Percentiles rank a stretch among this genome's conserved stretches.
phyloP scores from a whole-genome alignment of 257 asterid species.

The Cordia subcordata region DNA sequence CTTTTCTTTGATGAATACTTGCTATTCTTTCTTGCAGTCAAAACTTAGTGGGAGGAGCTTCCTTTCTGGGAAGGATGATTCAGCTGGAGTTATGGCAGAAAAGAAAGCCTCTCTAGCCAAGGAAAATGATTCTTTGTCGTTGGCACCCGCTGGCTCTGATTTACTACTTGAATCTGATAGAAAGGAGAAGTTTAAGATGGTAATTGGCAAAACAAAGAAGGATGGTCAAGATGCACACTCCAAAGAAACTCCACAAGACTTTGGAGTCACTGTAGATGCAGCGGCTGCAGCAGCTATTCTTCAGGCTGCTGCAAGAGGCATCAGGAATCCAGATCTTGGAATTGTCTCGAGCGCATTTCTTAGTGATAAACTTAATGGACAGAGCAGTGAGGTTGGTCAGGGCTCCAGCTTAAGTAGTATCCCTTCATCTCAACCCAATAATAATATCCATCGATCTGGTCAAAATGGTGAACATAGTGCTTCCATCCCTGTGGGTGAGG shows the following conservation, averaged over 20 bases:
- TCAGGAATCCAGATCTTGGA: constrained; percentile 45
- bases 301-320: constrained; percentile 84
- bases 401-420: constrained; percentile 13
- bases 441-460: constrained; percentile 16
- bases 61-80: constrained; percentile 39
- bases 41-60: constrained; percentile 43
- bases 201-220: constrained; percentile 72
- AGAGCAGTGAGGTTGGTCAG: constrained; percentile 27
- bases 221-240: constrained; percentile 46
- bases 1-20: not conserved
- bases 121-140: constrained; percentile 34
- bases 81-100: constrained; percentile 27
- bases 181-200: constrained; percentile 92
- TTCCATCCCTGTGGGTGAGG: constrained; percentile 17
- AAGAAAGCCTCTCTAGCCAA: constrained; percentile 28
- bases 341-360: constrained; percentile 25
- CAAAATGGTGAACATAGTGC: constrained; percentile 14
- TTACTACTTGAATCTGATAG: constrained; percentile 58
- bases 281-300: constrained; percentile 86
- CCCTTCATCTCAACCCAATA: constrained; percentile 5
- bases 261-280: constrained; percentile 57
- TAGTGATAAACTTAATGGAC: constrained; percentile 21
- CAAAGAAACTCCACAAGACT: constrained; percentile 38
- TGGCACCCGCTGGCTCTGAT: constrained; percentile 34
- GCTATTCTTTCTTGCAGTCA: constrained; percentile 43